phyloP scores from a whole-genome alignment of 495 filamentous ascomycete species.

The Poronia punctata region DNA sequence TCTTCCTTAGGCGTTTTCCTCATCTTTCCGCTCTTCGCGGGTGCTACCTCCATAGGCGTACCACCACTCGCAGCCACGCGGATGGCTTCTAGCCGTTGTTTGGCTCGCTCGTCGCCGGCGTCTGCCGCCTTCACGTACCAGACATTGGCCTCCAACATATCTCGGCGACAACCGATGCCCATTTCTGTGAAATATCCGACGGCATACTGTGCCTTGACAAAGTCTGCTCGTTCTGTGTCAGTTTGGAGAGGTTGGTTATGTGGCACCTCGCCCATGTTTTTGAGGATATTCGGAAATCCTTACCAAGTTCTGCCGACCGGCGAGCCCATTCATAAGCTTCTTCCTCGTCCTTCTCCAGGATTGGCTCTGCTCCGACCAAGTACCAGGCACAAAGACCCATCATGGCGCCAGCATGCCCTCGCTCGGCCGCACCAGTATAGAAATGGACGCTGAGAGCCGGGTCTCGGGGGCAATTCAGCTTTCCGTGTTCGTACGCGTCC shows the following conservation, averaged over 20 bases:
- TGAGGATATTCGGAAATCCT: slow-evolving; percentile 27
- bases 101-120: slow-evolving; percentile 82
- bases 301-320: slow-evolving; percentile 78
- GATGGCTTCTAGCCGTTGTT: slow-evolving; percentile 78
- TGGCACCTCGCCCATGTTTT: too few species aligned
- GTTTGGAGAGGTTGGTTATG: background rate
- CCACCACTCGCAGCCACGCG: slow-evolving; percentile 75
- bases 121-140: slow-evolving; percentile 98
- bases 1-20: slow-evolving; percentile 45
- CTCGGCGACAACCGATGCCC: slow-evolving; percentile 90
- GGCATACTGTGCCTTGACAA: slow-evolving; percentile 90
- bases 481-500: slow-evolving; percentile 95
- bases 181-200: slow-evolving; percentile 97
- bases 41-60: slow-evolving; percentile 45
- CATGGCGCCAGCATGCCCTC: slow-evolving; percentile 83
- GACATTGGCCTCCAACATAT: slow-evolving; percentile 90
- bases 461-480: slow-evolving; percentile 78
- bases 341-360: slow-evolving; percentile 88
- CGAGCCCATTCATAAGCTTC: slow-evolving; percentile 96
- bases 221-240: slow-evolving; percentile 44
- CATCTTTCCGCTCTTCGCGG: slow-evolving; percentile 41
- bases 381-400: slow-evolving; percentile 99
- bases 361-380: slow-evolving; percentile 87
- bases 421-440: slow-evolving; percentile 85
- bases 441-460: slow-evolving; percentile 94